These are phyloP conservation scores for Peltaster fructicola DNA, from an alignment of 2,329 filamentous ascomycete species.

Conservation along the genomic window DNA sequence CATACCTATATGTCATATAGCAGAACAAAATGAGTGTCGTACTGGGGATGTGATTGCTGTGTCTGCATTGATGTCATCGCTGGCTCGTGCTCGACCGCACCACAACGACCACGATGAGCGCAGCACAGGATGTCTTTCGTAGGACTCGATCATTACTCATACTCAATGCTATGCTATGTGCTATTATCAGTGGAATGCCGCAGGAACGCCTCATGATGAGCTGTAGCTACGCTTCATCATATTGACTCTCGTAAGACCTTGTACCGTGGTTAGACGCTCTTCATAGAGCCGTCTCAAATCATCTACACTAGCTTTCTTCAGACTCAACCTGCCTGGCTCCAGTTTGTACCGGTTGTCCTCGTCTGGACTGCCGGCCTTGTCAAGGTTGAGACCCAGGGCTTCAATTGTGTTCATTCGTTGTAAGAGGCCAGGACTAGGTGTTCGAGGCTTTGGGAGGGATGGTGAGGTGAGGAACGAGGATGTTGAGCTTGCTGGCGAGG, in stretches of 20 bases:
- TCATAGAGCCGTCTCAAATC: constrained; percentile 31
- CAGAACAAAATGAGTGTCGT: too few relatives aligned
- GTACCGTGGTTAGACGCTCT: constrained; percentile 25
- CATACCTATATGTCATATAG: too few relatives aligned
- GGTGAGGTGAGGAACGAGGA: constrained; percentile 2
- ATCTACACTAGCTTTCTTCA: constrained; percentile 29
- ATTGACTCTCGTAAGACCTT: constrained; percentile 7
- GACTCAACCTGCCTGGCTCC: constrained; percentile 17
- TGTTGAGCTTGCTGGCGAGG: constrained; percentile 5
- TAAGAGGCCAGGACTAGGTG: constrained; percentile 25
- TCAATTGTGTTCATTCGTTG: constrained; percentile 25
- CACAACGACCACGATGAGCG: too few relatives aligned
- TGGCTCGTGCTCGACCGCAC: too few relatives aligned
- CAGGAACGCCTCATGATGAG: too few relatives aligned
- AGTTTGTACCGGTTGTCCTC: background rate
- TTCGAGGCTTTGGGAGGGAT: constrained; percentile 11
- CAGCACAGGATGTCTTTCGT: too few relatives aligned
- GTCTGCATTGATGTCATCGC: too few relatives aligned
- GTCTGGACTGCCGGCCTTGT: constrained; percentile 3
- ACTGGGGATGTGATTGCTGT: too few relatives aligned
- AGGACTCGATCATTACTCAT: too few relatives aligned
- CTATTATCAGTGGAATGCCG: too few relatives aligned
- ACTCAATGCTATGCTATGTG: too few relatives aligned
- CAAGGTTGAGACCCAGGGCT: background rate
- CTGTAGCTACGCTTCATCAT: too few relatives aligned